Evolutionary conservation across 345 rosid species (phyloP), one percentile per base, ranked within the genome.

Genomic region (Lepidium africanum): DNA sequence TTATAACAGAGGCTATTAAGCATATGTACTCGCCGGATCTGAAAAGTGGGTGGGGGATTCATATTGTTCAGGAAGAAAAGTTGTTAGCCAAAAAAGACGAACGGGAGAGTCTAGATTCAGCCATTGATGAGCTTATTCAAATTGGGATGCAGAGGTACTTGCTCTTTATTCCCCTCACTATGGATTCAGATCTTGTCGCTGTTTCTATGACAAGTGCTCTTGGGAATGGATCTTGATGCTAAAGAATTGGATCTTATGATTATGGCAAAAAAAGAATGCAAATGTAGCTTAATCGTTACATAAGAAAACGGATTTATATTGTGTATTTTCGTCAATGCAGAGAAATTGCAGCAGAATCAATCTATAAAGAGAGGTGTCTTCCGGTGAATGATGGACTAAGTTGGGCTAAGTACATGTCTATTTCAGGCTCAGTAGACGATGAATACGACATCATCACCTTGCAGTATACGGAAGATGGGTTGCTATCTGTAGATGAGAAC

Each of bases 11-110:
- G 1, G 92, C 77, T 53, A 83, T 95, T 74, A 75, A 82, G 77
- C 92, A 95, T 37, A 84, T 95, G 97, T 95, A 95, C 71, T 81
- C 90, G 58, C 97, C 99, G 79, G 99, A 91, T 95, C 91, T 95
- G 92, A 86, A 77, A 57, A 86, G 35, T n/a, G 99, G 99, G 5
- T 95, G 99, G 99, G 97, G 99, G 63, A 80, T 95, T 72, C 99
- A 95, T 40, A 86, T 95, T 7, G 92, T 95, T 10, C 97, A 95
- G 73, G 99, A 95, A 77, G 85, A 84, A 43, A 95, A 95, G 79
- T 33, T 95, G 59, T 75, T 95, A 64, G 95, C 93, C 12, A 84
- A 76, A 71, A 91, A 89, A 51, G 82, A 77, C 19, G 96, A 89
- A 46, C 92, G 99, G 35, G 79, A 74, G 5, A 65, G 76, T 32